Base-by-base conservation (phyloP, 1,139 yeast species). In the Yamadazyma dushanensis region DNA sequence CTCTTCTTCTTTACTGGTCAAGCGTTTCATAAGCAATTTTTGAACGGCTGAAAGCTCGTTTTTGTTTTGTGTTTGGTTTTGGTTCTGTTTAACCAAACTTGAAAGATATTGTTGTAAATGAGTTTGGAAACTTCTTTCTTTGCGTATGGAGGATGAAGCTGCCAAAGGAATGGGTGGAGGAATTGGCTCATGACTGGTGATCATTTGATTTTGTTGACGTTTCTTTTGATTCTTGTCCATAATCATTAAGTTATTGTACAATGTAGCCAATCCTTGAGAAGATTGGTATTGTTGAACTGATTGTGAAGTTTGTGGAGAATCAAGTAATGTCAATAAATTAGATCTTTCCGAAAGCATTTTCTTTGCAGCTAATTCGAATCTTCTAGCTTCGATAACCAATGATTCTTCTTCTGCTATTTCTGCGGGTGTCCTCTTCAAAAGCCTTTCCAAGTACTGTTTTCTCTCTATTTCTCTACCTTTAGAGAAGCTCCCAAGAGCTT, bases 391-490 rank as follows among this genome's bases (percentile, higher is more conserved):
- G 31, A 90, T 81, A 3, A 92, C 88, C 35, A 92, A 67, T 0
- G 96, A 88, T 57, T 94, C 97, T 58, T 92, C 99, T 59, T 92
- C 98, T 0, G 98, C 97, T 27, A 92, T 87, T 56, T 92, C 98
- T 0, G 97, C 96, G 0, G 98, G 97, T 3, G 94, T 82, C 48
- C 99, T 70, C 37, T 80, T 79, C 31, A 92, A 67, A 21, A 92
- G 66, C 45, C 86, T 78, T 49, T 82, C 84, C 35, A 92, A 65
- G 54, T 92, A 92, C 36, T 78, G 77, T 50, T 90, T 92, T 47
- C 98, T 76, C 47, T 83, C 87, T 16, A 74, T 44, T 56, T 94
- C 98, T 45, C 78, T 78, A 3, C 63, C 50, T 46, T 80, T 83
- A 22, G 87, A 79, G 55, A 73, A 92, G 21, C 82, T 64, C 29